Percentiles rank a stretch among this genome's conserved stretches.
phyloP scores from a whole-genome alignment of 768 basidiomycete species.

The Boletus rex-veris region DNA sequence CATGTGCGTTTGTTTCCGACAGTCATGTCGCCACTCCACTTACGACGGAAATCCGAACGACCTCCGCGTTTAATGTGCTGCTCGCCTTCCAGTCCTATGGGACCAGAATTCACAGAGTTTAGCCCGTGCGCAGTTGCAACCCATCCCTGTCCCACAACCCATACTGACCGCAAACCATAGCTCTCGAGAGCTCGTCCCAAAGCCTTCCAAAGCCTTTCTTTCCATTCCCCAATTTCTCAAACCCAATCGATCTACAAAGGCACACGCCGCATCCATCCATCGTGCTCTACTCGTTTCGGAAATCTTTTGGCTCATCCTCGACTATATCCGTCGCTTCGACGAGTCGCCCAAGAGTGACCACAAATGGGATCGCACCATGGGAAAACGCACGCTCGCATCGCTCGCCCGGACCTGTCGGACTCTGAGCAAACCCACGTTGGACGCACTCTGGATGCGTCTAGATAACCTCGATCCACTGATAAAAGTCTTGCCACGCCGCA shows the following conservation, averaged over 20 bases:
- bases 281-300: conserved; percentile 21
- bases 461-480: conserved; percentile 29
- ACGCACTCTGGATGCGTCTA: conserved; percentile 28
- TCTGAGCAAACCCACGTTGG: conserved; percentile 22
- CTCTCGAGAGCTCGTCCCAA: not conserved
- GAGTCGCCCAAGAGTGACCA: conserved; percentile 17
- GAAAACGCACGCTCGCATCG: conserved; percentile 23
- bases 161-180: conserved; percentile 7
- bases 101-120: not conserved
- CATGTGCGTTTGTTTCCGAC: not conserved
- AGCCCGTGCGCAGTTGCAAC: conserved; percentile 1
- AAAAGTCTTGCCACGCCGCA: conserved; percentile 21
- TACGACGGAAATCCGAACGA: not conserved
- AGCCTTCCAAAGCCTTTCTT: not conserved
- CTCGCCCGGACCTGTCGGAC: conserved; percentile 28
- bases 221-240: not conserved
- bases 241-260: not conserved
- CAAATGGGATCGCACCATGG: conserved; percentile 10
- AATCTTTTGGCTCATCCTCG: conserved; percentile 22
- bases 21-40: not conserved
- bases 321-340: conserved; percentile 18
- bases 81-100: not conserved
- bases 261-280: conserved; percentile 10
- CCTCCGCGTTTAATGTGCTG: not conserved
- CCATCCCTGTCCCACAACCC: not conserved